Percentiles rank a stretch among this genome's conserved stretches.
Evolutionary conservation across 2,329 filamentous ascomycete species (phyloP).

Genomic region (Aspergillus eucalypticola): DNA sequence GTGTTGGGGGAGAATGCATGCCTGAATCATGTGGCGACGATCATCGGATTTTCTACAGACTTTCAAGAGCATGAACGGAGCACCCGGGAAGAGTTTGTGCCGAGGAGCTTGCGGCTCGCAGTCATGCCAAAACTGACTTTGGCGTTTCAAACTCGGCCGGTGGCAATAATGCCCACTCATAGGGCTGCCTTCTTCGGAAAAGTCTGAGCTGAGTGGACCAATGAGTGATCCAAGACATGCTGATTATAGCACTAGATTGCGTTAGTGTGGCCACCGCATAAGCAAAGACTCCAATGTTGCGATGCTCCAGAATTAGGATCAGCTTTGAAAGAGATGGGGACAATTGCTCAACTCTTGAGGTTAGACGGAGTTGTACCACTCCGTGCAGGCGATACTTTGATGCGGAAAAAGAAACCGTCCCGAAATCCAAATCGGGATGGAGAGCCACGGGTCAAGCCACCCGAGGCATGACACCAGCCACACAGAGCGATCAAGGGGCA

Average conservation of each 20-base stretch:
- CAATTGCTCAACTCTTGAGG: too few relatives aligned
- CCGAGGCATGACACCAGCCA: neutral
- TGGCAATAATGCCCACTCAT: conserved; percentile 1
- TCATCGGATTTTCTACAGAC: neutral
- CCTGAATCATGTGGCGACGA: conserved; percentile 9
- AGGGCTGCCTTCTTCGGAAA: neutral
- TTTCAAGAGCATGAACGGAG: neutral
- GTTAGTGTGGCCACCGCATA: neutral
- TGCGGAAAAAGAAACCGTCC: conserved; percentile 1
- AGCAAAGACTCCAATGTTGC: neutral
- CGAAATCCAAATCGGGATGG: neutral
- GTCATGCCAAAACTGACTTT: neutral
- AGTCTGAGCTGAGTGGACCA: neutral
- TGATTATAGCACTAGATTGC: neutral
- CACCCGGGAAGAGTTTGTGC: neutral
- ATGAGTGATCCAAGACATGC: neutral
- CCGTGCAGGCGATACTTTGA: neutral
- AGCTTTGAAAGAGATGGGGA: too few relatives aligned
- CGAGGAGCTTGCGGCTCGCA: neutral
- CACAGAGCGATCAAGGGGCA: conserved; percentile 15
- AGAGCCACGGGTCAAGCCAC: conserved; percentile 7
- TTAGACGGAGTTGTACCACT: neutral
- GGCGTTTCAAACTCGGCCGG: neutral
- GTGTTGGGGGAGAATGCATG: neutral
- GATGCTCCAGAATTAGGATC: neutral